Base-by-base conservation (phyloP, 768 basidiomycete species). In the Leccinum olivaceopallidum region DNA sequence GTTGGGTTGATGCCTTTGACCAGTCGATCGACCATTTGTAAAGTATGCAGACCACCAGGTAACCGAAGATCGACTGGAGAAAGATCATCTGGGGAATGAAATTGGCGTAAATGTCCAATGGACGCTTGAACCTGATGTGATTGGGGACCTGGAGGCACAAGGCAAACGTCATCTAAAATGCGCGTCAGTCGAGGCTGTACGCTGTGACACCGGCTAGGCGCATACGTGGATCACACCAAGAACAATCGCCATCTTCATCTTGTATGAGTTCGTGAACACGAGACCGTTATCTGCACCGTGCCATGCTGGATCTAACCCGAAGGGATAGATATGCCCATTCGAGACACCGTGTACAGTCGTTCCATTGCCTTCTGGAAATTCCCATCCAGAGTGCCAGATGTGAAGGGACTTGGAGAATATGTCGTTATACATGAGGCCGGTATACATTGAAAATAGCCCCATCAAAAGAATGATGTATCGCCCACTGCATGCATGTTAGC, bases 191-290 rank as follows among this genome's bases (percentile, higher is more conserved):
- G 16, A 58, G 51, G 49, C 26, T 16, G 28, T 39, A 50, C 10
- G 42, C 12, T 7, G 61, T 44, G 53, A 56, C 58, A 32, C 52
- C 39, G 49, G 44, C 51, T 42, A 48, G 55, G 77, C 87, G 67
- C 78, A 24, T 60, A 98, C 96, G 75, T 99, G 96, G 61, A 91
- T 90, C 65, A 99, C 95, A 73, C 97, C 97, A 56, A 99, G 76
- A 37, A 98, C 85, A 70, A 99, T 88, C 22, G 94, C 92, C 94
- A 98, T 94, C 80, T 99, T 98, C 97, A 99, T 99, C 87, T 98
- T 99, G 81, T 96, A 96, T 42, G 95, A 98, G 77, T 99, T 99
- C 56, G 90, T 90, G 76, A 98, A 99, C 48, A 97, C 87, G 60
- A 99, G 82, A 2, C 80, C 81, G 70, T 99, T 99, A 65, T 93